These are phyloP conservation scores for Trametes cinnabarina DNA, from an alignment of 768 basidiomycete genomes.

Conservation along the genomic window DNA sequence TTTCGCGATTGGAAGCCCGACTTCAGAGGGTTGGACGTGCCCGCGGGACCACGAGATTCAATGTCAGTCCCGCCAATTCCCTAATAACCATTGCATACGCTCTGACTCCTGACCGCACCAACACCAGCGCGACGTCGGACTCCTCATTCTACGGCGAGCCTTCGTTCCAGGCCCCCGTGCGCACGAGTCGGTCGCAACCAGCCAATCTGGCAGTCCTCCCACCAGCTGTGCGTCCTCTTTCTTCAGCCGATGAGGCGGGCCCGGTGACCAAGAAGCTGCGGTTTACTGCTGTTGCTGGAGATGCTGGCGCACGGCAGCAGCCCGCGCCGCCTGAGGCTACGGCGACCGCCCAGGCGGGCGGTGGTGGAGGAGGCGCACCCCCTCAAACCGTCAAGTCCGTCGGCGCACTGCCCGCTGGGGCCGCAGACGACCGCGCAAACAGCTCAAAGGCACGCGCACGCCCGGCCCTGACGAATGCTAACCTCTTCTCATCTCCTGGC, in stretches of 20 bases:
- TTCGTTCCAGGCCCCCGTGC: slow-evolving; percentile 48
- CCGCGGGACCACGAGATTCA: slow-evolving; percentile 56
- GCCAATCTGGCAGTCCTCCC: slow-evolving; percentile 39
- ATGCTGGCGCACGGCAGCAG: slow-evolving; percentile 41
- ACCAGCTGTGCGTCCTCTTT: slow-evolving; percentile 64
- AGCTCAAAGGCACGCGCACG: slow-evolving; percentile 78
- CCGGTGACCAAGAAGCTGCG: slow-evolving; percentile 76
- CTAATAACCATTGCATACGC: neutral
- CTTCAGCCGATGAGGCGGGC: slow-evolving; percentile 79
- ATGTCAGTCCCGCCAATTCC: slow-evolving; percentile 42
- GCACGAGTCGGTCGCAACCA: slow-evolving; percentile 32
- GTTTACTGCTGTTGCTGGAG: slow-evolving; percentile 34
- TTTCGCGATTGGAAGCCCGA: slow-evolving; percentile 58
- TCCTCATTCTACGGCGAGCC: slow-evolving; percentile 53
- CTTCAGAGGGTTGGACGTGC: slow-evolving; percentile 56
- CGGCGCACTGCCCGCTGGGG: slow-evolving; percentile 29
- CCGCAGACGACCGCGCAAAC: slow-evolving; percentile 69
- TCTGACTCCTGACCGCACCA: neutral
- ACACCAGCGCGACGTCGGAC: slow-evolving; percentile 54
- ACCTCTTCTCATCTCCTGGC: slow-evolving; percentile 84
- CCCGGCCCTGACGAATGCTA: slow-evolving; percentile 84
- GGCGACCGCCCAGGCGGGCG: too few relatives aligned
- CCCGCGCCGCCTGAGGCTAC: slow-evolving; percentile 46
- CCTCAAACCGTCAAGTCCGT: slow-evolving; percentile 56
- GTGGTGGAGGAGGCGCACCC: slow-evolving; percentile 22